Evolutionary conservation across 208 protist genomes (phyloP), one percentile per base, ranked within the genome.

Genomic region (Novymonas esmeraldas): DNA sequence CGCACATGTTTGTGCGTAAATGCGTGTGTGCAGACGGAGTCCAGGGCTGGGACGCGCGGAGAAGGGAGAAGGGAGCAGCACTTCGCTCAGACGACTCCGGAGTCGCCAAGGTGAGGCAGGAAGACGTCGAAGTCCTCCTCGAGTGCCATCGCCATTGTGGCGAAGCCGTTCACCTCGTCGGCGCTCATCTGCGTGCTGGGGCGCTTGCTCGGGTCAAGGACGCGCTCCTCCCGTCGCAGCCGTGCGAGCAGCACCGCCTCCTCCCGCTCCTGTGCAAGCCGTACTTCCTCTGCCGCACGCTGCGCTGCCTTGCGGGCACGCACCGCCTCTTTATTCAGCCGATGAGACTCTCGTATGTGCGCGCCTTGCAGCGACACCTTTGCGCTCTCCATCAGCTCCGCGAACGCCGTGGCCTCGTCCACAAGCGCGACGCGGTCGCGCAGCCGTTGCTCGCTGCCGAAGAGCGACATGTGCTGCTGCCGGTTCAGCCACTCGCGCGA

Each of bases 111-210:
- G 45, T 24, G 29, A 34, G 59, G 20, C 29, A 83, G 33, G 24
- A 59, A 76, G 20, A 70, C 48, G 18, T 41, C 45, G 38, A 75
- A 69, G 36, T 75, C 69, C 16, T 75, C 61, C 6, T 64, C 50
- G 5, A 75, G 13, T 11, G 45, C 48, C 29, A 49, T 42, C 4
- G 69, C 16, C 46, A 75, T 31, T 16, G 24, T 26, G 18, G 22
- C 28, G 14, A 64, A 63, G 3, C 2, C 42, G 54, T 69, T 68
- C 24, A 41, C 54, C 1, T 16, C 14, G 52, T 61, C 50, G 34
- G 10, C 7, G 7, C n/a, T 48, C n/a, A 61, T 62, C 18, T 56
- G 44, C 6, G 59, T 41, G 26, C 67, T 60, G 3, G 54, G 33
- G 38, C 41, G 73, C 57, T 58, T 42, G 24, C 14, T 48, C 44